These are phyloP conservation scores for Peronospora destructor DNA, from an alignment of 352 stramenopile species.

Conservation along the genomic window DNA sequence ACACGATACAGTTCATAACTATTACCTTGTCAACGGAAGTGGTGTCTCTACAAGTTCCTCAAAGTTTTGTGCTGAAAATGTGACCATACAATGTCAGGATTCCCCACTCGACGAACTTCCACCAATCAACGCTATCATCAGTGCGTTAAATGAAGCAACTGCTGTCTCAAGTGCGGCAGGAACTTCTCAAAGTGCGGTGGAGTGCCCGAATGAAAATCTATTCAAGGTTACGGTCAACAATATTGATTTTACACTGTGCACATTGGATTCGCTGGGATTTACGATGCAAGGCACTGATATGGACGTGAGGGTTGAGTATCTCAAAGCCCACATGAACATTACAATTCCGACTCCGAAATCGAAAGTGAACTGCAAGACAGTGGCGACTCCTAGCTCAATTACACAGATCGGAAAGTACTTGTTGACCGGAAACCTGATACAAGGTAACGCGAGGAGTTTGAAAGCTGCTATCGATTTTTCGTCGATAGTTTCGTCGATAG, in stretches of 20 bases:
- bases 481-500: not conserved
- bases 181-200: conserved; percentile 6
- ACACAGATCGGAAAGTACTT: conserved; percentile 13
- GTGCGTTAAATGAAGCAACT: conserved; percentile 12
- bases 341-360: conserved; percentile 3
- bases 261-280: conserved; percentile 17
- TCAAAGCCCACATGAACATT: conserved; percentile 9
- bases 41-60: conserved; percentile 14
- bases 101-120: conserved; percentile 10
- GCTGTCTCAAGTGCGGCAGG: conserved; percentile 1
- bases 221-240: conserved; percentile 27
- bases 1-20: conserved; percentile 19
- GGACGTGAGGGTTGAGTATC: conserved; percentile 27
- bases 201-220: conserved; percentile 21
- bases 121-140: conserved; percentile 23
- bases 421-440: conserved; percentile 16
- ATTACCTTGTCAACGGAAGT: conserved; percentile 25
- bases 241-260: conserved; percentile 37
- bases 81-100: conserved; percentile 11
- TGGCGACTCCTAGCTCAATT: conserved; percentile 10
- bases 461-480: conserved; percentile 10
- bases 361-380: conserved; percentile 8
- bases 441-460: conserved; percentile 5
- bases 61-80: conserved; percentile 1
- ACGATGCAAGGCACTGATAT: conserved; percentile 27